Conservation (phyloP, 768 basidiomycete genomes). For the Sistotremastrum niveocremeum region DNA sequence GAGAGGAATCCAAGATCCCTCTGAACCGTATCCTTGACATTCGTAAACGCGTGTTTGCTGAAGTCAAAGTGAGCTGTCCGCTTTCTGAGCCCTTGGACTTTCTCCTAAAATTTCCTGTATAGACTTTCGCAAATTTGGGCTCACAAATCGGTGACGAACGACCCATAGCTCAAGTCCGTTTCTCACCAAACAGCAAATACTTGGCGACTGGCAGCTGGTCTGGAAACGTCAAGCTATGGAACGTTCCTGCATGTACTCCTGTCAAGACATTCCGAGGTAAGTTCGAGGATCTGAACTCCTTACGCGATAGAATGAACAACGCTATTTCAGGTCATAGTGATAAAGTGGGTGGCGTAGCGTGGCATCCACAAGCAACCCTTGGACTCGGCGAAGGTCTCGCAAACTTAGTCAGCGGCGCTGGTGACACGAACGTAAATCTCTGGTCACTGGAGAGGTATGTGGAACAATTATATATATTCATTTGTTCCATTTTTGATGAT, state of each 20-base stretch:
- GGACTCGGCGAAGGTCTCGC: constrained; percentile 46
- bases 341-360: constrained; percentile 88
- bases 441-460: constrained; percentile 79
- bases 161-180: constrained; percentile 86
- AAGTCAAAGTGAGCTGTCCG: constrained; percentile 61
- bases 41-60: constrained; percentile 77
- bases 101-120: neutral
- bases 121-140: constrained; percentile 87
- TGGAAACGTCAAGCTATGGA: constrained; percentile 90
- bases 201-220: constrained; percentile 95
- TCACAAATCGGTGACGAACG: constrained; percentile 98
- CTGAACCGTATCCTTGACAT: constrained; percentile 83
- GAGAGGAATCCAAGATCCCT: constrained; percentile 76
- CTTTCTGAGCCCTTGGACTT: neutral
- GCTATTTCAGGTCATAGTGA: constrained; percentile 60
- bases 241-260: constrained; percentile 79
- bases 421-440: constrained; percentile 71
- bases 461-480: neutral
- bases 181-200: constrained; percentile 80
- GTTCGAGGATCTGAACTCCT: constrained; percentile 5
- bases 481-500: constrained; percentile 2
- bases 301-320: constrained; percentile 5
- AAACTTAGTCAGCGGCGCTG: constrained; percentile 86
- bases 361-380: constrained; percentile 91
- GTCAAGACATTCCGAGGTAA: constrained; percentile 62